Percentiles rank a stretch among this genome's conserved stretches.
phyloP scores from a whole-genome alignment of 495 filamentous ascomycete genomes.

The Aspergillus cavernicola region DNA sequence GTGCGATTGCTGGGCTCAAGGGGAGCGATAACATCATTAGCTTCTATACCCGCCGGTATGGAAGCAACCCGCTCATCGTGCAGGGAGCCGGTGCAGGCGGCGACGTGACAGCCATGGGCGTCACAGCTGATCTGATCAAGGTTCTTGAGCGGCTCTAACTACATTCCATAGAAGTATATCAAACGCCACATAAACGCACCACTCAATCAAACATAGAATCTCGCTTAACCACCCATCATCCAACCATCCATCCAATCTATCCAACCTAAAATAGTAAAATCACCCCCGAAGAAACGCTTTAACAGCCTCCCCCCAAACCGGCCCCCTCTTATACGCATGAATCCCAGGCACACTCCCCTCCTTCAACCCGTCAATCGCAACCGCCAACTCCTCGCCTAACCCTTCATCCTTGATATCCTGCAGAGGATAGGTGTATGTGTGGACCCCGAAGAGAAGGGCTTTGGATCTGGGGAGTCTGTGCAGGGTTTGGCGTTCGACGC shows the following conservation, averaged over 20 bases:
- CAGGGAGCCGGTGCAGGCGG: slow-evolving; percentile 93
- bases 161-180: not conserved
- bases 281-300: slow-evolving; percentile 52
- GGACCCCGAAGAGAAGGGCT: slow-evolving; percentile 72
- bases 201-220: no score
- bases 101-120: slow-evolving; percentile 95
- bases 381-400: slow-evolving; percentile 57
- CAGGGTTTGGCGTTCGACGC: slow-evolving; percentile 75
- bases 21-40: slow-evolving; percentile 98
- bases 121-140: slow-evolving; percentile 84
- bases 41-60: slow-evolving; percentile 95
- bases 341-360: slow-evolving; percentile 65
- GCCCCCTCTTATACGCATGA: slow-evolving; percentile 62
- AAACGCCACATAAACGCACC: not conserved
- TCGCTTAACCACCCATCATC: no score
- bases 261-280: no score
- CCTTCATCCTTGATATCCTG: slow-evolving; percentile 67
- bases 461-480: slow-evolving; percentile 64
- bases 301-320: slow-evolving; percentile 63
- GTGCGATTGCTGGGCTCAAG: slow-evolving; percentile 87
- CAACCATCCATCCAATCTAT: no score
- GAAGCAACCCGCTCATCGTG: slow-evolving; percentile 81
- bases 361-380: slow-evolving; percentile 69
- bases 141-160: slow-evolving; percentile 53
- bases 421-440: slow-evolving; percentile 74